phyloP scores from a whole-genome alignment of 306 rosid species.

The Comarum palustre region DNA sequence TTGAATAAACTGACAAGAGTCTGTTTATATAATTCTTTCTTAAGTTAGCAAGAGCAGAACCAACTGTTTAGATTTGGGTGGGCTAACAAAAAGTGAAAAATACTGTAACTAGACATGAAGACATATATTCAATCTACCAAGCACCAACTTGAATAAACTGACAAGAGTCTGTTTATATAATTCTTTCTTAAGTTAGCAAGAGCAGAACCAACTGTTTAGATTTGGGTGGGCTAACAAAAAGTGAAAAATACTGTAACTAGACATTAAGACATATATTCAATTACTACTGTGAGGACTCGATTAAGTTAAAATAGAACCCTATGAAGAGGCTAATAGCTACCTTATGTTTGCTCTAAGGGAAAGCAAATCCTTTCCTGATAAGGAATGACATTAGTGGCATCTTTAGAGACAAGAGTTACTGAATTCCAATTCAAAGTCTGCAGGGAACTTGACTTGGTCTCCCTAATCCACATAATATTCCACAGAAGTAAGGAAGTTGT shows the following conservation, averaged over 20 bases:
- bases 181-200: background rate
- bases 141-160: background rate
- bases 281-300: background rate
- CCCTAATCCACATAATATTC: background rate
- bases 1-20: background rate
- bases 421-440: background rate
- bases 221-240: background rate
- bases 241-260: background rate
- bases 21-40: too few relatives aligned
- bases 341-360: background rate
- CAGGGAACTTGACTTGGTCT: background rate
- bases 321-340: background rate
- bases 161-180: background rate
- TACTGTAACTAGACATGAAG: background rate
- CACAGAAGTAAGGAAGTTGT: constrained; percentile 1
- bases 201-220: background rate
- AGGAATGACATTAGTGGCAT: background rate
- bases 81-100: background rate
- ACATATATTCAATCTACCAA: too few relatives aligned
- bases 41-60: background rate
- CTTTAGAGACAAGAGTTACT: background rate
- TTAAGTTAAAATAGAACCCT: background rate
- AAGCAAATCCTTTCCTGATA: background rate
- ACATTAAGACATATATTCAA: background rate
- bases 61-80: background rate